phyloP scores from a whole-genome alignment of 1,284 basidiomycete genomes.

The Inonotus hispidus region DNA sequence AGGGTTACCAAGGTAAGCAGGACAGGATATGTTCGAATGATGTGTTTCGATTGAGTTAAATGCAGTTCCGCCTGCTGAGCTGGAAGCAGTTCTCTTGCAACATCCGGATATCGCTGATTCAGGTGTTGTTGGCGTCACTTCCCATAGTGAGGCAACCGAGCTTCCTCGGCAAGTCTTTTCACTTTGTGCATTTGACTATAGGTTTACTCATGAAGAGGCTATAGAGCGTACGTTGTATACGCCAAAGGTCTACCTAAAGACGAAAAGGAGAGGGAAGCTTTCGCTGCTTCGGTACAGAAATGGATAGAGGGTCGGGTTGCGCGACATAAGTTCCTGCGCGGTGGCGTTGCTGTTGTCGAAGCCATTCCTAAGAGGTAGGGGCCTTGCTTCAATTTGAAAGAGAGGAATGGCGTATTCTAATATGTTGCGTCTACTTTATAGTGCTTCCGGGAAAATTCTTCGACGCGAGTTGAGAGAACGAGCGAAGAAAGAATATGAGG shows the following conservation, averaged over 20 bases:
- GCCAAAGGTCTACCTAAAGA: constrained; percentile 35
- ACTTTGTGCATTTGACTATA: not conserved
- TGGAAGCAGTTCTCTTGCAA: constrained; percentile 68
- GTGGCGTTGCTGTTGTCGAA: constrained; percentile 54
- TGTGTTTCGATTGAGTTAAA: not conserved
- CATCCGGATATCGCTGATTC: constrained; percentile 69
- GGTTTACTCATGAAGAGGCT: not conserved
- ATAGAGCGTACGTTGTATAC: constrained; percentile 68
- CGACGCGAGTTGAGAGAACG: constrained; percentile 55
- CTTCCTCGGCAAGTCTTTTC: constrained; percentile 51
- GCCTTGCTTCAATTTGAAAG: not conserved
- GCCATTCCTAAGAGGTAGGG: constrained; percentile 62
- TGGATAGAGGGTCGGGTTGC: constrained; percentile 65
- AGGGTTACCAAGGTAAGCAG: constrained; percentile 56
- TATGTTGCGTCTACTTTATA: constrained; percentile 24
- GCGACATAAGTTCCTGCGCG: constrained; percentile 59
- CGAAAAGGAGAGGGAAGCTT: constrained; percentile 33
- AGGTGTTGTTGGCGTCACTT: constrained; percentile 68
- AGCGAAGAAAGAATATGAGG: constrained; percentile 43
- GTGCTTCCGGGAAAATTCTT: constrained; percentile 69
- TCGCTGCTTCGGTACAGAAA: constrained; percentile 44
- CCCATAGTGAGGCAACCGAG: constrained; percentile 62
- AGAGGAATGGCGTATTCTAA: too few relatives aligned
- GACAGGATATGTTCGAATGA: not conserved
- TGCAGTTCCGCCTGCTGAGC: constrained; percentile 76